phyloP scores from a whole-genome alignment of 768 basidiomycete genomes.

The Tulasnella sp. region DNA sequence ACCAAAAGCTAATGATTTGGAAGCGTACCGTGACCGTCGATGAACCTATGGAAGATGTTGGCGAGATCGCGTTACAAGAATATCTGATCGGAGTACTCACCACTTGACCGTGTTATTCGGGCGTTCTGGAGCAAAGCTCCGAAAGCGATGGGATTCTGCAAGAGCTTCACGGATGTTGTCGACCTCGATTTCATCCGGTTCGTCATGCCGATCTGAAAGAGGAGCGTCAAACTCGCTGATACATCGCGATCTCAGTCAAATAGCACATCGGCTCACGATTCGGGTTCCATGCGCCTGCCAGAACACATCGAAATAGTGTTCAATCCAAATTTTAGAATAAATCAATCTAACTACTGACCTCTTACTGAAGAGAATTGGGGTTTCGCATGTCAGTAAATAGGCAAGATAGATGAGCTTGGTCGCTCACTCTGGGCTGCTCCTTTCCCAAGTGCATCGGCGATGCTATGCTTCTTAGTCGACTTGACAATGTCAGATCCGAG shows the following conservation, averaged over 20 bases:
- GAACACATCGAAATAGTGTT: background rate
- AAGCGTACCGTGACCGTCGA: slow-evolving; percentile 30
- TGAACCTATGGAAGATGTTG: slow-evolving; percentile 19
- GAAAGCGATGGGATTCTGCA: slow-evolving; percentile 31
- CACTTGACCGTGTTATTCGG: slow-evolving; percentile 32
- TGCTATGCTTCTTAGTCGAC: no score
- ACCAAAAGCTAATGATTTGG: background rate
- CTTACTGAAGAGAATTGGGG: no score
- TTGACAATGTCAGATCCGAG: no score
- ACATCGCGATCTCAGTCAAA: no score
- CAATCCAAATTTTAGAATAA: no score
- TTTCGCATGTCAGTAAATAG: no score
- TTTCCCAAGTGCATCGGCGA: no score
- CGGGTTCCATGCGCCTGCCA: slow-evolving; percentile 11
- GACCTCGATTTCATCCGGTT: slow-evolving; percentile 25
- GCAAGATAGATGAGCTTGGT: no score
- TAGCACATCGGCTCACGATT: slow-evolving; percentile 7
- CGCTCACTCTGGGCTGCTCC: no score
- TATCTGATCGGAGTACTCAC: slow-evolving; percentile 19
- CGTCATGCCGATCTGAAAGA: slow-evolving; percentile 21
- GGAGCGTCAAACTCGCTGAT: background rate
- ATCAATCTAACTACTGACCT: no score
- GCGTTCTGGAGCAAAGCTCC: slow-evolving; percentile 31
- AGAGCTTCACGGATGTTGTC: slow-evolving; percentile 32
- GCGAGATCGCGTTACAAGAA: background rate